phyloP scores from a whole-genome alignment of 129 eudicot genomes.

The Helianthus annuus region HanXRQr2.0-SUNRISE NC_035434.2:59954837-59955336 shows the following conservation, averaged over 20 bases:
- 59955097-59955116: not conserved
- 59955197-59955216: constrained; percentile 83
- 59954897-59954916: constrained; percentile 4
- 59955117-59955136: not conserved
- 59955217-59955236: constrained; percentile 78
- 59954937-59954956: constrained; percentile 66
- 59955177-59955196: constrained; percentile 86
- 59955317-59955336: not conserved
- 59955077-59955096: constrained; percentile 16
- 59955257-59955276: constrained; percentile 70
- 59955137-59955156: not conserved
- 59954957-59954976: constrained; percentile 66
- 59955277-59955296: constrained; percentile 5
- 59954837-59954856: not conserved
- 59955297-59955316: constrained; percentile 7
- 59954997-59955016: constrained; percentile 93
- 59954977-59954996: constrained; percentile 89
- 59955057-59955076: constrained; percentile 80
- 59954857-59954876: not conserved
- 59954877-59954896: not conserved
- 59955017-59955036: constrained; percentile 88
- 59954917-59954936: constrained; percentile 20
- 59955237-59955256: constrained; percentile 77
- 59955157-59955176: constrained; percentile 4
- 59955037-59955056: constrained; percentile 68